phyloP scores from a whole-genome alignment of 2,329 filamentous ascomycete genomes.

The Sporothrix inflata region DNA sequence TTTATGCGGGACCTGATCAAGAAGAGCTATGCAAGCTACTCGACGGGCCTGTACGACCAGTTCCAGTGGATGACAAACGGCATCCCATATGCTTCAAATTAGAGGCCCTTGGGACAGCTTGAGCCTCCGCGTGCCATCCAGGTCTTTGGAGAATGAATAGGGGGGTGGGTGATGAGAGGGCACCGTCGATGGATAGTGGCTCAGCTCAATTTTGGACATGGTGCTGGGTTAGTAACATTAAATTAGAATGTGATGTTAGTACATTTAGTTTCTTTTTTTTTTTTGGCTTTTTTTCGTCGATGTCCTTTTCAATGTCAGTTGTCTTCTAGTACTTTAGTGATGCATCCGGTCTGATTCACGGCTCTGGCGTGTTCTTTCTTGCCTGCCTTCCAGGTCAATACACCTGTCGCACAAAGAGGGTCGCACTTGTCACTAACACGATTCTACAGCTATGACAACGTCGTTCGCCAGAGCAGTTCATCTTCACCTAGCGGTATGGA shows the following conservation, averaged over 20 bases:
- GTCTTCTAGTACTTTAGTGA: too few relatives aligned
- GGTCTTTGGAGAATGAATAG: neutral
- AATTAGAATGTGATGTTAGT: neutral
- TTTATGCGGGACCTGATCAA: slow-evolving; percentile 88
- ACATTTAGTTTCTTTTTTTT: neutral
- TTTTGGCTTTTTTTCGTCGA: neutral
- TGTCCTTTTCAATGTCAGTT: neutral
- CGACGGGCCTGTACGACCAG: slow-evolving; percentile 94
- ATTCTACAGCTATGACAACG: too few relatives aligned
- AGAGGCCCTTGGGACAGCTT: neutral
- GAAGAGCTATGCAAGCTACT: slow-evolving; percentile 88
- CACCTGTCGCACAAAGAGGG: too few relatives aligned
- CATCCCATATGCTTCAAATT: slow-evolving; percentile 35
- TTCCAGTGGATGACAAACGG: slow-evolving; percentile 65
- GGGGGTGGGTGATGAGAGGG: neutral
- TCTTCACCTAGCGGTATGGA: too few relatives aligned
- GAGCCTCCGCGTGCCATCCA: too few relatives aligned
- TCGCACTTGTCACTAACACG: too few relatives aligned
- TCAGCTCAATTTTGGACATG: neutral
- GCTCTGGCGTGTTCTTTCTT: neutral
- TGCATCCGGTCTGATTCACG: neutral
- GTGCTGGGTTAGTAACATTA: neutral
- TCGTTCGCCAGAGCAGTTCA: too few relatives aligned
- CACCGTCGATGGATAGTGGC: neutral
- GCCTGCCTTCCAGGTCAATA: too few relatives aligned